phyloP scores from a whole-genome alignment of 2,329 filamentous ascomycete species.

The Colletotrichum acutatum region DNA sequence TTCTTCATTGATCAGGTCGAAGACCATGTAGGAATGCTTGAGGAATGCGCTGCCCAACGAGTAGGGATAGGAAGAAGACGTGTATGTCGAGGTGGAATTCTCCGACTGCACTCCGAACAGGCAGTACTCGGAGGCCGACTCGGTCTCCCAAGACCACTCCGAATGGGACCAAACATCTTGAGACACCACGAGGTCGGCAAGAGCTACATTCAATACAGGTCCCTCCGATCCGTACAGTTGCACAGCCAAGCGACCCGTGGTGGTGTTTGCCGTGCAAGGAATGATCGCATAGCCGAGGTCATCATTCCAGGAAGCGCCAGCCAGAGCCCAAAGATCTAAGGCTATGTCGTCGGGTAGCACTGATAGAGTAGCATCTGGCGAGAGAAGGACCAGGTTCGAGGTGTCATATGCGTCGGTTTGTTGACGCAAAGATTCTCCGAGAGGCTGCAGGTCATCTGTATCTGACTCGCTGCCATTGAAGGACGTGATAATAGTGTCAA shows the following conservation, averaged over 20 bases:
- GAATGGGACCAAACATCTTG: constrained; percentile 3
- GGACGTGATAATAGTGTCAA: constrained; percentile 14
- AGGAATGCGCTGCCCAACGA: constrained; percentile 42
- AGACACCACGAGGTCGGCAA: constrained; percentile 44
- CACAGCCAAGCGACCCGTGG: constrained; percentile 39
- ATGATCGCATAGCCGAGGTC: constrained; percentile 35
- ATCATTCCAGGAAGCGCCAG: constrained; percentile 40
- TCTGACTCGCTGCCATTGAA: constrained; percentile 13
- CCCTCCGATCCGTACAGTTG: constrained; percentile 42
- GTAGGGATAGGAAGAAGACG: constrained; percentile 15
- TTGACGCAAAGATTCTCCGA: background rate
- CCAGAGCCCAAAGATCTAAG: constrained; percentile 41
- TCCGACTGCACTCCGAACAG: constrained; percentile 45
- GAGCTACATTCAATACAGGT: constrained; percentile 40
- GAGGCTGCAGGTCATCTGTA: background rate
- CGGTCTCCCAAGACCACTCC: background rate
- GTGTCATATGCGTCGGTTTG: background rate
- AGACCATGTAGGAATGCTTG: constrained; percentile 46
- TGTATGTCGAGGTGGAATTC: constrained; percentile 7
- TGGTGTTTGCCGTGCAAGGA: constrained; percentile 39
- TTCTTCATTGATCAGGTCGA: constrained; percentile 46
- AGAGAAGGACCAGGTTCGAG: background rate
- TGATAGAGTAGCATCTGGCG: constrained; percentile 13
- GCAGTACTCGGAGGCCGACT: constrained; percentile 34
- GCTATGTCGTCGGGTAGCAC: constrained; percentile 40